Conservation (phyloP, 2,329 filamentous ascomycete genomes). For the Geoglossum cookeanum region DNA sequence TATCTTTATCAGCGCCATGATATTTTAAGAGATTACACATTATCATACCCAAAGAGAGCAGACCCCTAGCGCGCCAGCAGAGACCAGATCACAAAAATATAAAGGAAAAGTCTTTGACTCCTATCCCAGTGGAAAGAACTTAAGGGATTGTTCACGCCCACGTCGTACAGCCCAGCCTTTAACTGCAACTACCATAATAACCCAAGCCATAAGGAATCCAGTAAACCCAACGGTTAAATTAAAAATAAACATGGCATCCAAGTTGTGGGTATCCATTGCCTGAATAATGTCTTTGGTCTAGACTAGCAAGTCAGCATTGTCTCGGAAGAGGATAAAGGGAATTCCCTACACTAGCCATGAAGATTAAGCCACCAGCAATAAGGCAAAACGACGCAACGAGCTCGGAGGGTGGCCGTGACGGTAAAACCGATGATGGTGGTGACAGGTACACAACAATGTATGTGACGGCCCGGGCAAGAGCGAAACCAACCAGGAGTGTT, state of each 20-base stretch:
- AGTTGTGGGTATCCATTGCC: slow-evolving; percentile 54
- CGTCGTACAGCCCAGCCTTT: slow-evolving; percentile 63
- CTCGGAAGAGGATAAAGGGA: background rate
- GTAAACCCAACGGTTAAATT: slow-evolving; percentile 73
- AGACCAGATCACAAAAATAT: too few relatives aligned
- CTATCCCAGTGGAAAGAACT: background rate
- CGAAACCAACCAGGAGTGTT: slow-evolving; percentile 60
- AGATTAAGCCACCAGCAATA: slow-evolving; percentile 71
- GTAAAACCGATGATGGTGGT: slow-evolving; percentile 61
- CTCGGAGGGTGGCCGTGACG: slow-evolving; percentile 76
- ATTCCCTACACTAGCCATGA: slow-evolving; percentile 70
- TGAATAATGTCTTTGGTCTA: slow-evolving; percentile 57
- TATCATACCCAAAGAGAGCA: too few relatives aligned
- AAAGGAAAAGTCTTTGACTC: background rate
- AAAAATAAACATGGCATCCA: slow-evolving; percentile 88
- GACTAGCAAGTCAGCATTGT: slow-evolving; percentile 12
- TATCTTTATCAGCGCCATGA: too few relatives aligned
- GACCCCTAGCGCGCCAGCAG: too few relatives aligned
- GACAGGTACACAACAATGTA: slow-evolving; percentile 65
- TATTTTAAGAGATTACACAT: too few relatives aligned
- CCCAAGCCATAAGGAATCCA: slow-evolving; percentile 70
- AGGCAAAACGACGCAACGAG: slow-evolving; percentile 74
- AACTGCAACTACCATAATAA: slow-evolving; percentile 55
- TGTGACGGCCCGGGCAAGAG: slow-evolving; percentile 57
- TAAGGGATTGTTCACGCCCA: background rate